phyloP scores from a whole-genome alignment of 768 basidiomycete species.

The Rubroboletus satanas region DNA sequence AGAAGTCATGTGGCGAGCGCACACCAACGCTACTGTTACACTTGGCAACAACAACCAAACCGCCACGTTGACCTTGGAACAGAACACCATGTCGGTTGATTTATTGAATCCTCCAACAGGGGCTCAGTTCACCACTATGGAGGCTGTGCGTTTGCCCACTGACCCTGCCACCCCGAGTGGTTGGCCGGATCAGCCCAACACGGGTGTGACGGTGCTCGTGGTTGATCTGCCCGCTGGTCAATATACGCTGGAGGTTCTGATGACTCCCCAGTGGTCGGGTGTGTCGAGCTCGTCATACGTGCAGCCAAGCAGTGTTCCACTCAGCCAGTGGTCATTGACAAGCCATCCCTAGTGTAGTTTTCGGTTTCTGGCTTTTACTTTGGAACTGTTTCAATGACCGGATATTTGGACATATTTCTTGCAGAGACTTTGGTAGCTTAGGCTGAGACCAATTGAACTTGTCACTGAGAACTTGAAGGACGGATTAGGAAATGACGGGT shows the following conservation, averaged over 20 bases:
- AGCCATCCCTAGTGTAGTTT: constrained; percentile 51
- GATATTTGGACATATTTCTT: constrained; percentile 2
- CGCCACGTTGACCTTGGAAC: constrained; percentile 73
- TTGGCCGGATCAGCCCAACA: constrained; percentile 67
- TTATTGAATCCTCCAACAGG: constrained; percentile 67
- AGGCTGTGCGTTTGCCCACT: constrained; percentile 50
- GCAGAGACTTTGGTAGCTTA: constrained; percentile 10
- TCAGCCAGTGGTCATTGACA: constrained; percentile 72
- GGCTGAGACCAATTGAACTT: neutral
- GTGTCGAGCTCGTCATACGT: constrained; percentile 57
- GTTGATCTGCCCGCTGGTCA: constrained; percentile 64
- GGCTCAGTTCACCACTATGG: constrained; percentile 55
- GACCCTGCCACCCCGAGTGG: constrained; percentile 64
- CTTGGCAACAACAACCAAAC: constrained; percentile 52
- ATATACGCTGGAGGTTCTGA: constrained; percentile 78
- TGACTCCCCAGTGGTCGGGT: constrained; percentile 90
- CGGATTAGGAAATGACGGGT: constrained; percentile 11
- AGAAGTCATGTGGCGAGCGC: constrained; percentile 83
- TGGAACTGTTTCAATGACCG: neutral
- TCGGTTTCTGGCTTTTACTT: neutral
- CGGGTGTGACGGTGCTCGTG: constrained; percentile 72
- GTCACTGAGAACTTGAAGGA: neutral
- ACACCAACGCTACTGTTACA: constrained; percentile 88
- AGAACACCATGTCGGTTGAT: constrained; percentile 58
- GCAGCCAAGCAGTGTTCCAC: constrained; percentile 64